Evolutionary conservation across 129 eudicot species (phyloP).

Genomic region (Centella asiatica): DNA sequence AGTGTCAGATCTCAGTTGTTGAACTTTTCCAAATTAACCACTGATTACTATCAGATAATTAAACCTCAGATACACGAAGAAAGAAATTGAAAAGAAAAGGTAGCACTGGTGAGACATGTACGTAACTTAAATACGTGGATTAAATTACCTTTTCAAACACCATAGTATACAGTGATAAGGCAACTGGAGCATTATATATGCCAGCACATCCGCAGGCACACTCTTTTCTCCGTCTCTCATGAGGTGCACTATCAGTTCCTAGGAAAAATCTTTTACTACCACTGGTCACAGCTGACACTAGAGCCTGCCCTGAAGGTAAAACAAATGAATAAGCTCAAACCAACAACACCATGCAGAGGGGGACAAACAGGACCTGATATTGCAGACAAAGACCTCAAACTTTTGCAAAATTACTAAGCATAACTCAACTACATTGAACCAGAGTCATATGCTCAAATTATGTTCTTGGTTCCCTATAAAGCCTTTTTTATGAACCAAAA

Average conservation of each 20-base stretch:
- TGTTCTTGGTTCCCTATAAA: no score
- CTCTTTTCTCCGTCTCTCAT: constrained; percentile 60
- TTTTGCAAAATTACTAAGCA: no score
- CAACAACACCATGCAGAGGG: not conserved
- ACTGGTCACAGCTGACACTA: constrained; percentile 79
- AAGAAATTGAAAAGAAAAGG: not conserved
- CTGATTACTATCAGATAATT: not conserved
- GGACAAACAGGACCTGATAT: no score
- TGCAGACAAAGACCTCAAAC: no score
- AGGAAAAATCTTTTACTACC: constrained; percentile 81
- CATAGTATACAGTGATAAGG: constrained; percentile 73
- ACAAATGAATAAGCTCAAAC: constrained; percentile 2
- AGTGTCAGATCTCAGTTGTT: not conserved
- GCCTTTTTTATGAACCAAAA: no score
- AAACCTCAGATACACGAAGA: not conserved
- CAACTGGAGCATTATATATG: constrained; percentile 78
- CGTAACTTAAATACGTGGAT: not conserved
- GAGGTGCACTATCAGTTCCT: constrained; percentile 98
- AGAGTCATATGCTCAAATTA: no score
- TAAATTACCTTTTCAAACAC: constrained; percentile 79
- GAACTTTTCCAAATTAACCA: not conserved
- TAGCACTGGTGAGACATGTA: not conserved
- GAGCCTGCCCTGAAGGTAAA: constrained; percentile 57
- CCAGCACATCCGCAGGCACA: constrained; percentile 90
- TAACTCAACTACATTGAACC: no score